phyloP scores from a whole-genome alignment of 345 rosid genomes.

The Bruguiera gymnorhiza region DNA sequence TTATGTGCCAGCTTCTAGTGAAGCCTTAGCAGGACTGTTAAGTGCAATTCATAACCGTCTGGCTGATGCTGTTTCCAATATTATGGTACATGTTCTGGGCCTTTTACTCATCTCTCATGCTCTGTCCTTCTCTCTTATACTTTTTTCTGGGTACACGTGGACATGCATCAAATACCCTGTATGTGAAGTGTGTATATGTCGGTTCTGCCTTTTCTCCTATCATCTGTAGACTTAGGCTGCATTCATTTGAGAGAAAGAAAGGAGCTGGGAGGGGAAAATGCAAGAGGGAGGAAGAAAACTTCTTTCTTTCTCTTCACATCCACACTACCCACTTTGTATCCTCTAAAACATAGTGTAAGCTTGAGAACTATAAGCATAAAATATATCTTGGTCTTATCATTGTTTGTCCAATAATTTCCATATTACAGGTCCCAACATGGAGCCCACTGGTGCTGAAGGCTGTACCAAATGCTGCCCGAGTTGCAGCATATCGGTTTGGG shows the following conservation, averaged over 20 bases:
- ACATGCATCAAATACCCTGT: no score
- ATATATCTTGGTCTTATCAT: not conserved
- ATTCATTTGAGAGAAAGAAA: no score
- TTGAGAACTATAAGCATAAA: not conserved
- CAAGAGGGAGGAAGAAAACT: no score
- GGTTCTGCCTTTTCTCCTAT: no score
- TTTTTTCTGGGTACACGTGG: not conserved
- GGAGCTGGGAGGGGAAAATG: no score
- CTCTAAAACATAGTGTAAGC: not conserved
- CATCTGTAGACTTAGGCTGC: no score
- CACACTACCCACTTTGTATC: not conserved
- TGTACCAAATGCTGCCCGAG: conserved; percentile 74
- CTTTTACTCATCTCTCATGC: not conserved
- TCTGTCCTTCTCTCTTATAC: not conserved
- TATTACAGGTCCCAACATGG: conserved; percentile 82
- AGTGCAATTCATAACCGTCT: conserved; percentile 66
- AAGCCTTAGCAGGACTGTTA: conserved; percentile 60
- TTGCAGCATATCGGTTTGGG: conserved; percentile 89
- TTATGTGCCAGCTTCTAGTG: conserved; percentile 74
- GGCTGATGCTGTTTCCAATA: conserved; percentile 59
- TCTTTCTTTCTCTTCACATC: no score
- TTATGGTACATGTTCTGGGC: conserved; percentile 38
- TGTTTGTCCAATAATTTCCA: not conserved
- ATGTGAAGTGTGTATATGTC: no score
- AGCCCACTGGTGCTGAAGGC: conserved; percentile 71